These are phyloP conservation scores for Tulasnella calospora DNA, from an alignment of 768 basidiomycete species.

Conservation along the genomic window DNA sequence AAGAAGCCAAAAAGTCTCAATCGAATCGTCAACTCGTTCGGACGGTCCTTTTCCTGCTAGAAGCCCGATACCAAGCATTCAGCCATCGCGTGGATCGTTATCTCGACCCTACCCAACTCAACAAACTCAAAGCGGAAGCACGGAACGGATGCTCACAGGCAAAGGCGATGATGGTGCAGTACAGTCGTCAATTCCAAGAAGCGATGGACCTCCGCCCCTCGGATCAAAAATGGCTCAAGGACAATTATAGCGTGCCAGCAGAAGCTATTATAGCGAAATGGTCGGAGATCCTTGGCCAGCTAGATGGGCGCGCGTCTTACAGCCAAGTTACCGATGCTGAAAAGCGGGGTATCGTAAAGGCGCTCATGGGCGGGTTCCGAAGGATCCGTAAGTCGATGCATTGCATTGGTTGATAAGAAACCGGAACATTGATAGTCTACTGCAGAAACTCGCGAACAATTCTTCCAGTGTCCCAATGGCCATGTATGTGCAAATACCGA, in stretches of 20 bases:
- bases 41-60: constrained; percentile 44
- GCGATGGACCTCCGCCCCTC: constrained; percentile 29
- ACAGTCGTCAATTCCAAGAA: constrained; percentile 28
- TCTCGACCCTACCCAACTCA: constrained; percentile 24
- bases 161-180: constrained; percentile 11
- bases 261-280: constrained; percentile 47
- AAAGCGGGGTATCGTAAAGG: constrained; percentile 47
- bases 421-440: neutral
- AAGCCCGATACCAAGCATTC: constrained; percentile 48
- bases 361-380: constrained; percentile 33
- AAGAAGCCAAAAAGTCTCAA: constrained; percentile 47
- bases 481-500: constrained; percentile 30
- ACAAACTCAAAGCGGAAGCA: neutral
- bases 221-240: constrained; percentile 41
- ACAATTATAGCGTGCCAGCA: constrained; percentile 42
- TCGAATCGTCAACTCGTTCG: constrained; percentile 51
- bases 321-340: constrained; percentile 52
- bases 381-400: neutral
- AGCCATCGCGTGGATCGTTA: constrained; percentile 30
- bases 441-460: constrained; percentile 19
- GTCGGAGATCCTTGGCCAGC: constrained; percentile 40
- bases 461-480: constrained; percentile 29
- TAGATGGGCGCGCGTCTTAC: constrained; percentile 42
- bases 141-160: neutral
- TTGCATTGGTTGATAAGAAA: no score